A percentile compares a stretch with the other conserved stretches of the same genome.
phyloP scores from a whole-genome alignment of 202 grass and related monocot genomes.

The Carex sylvatica region DNA sequence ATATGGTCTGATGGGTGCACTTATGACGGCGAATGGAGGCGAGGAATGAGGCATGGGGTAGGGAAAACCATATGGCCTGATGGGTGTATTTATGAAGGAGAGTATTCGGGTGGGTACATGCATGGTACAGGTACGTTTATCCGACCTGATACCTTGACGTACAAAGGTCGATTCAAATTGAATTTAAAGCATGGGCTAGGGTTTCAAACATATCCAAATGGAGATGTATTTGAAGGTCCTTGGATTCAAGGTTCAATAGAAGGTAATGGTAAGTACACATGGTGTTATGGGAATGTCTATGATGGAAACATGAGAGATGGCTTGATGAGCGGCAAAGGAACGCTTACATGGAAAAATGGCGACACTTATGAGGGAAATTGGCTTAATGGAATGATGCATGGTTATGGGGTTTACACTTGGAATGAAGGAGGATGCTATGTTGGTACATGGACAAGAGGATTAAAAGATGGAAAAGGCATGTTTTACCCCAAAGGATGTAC shows the following conservation, averaged over 20 bases:
- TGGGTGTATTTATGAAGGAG: conserved; percentile 61
- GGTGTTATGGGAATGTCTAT: conserved; percentile 71
- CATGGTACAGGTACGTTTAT: conserved; percentile 75
- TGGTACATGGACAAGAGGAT: conserved; percentile 89
- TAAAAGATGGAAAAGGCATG: conserved; percentile 95
- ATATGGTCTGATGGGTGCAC: conserved; percentile 74
- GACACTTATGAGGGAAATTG: conserved; percentile 94
- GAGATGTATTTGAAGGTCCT: conserved; percentile 83
- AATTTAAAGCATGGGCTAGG: conserved; percentile 89
- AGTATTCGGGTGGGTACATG: conserved; percentile 85
- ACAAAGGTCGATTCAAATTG: conserved; percentile 88
- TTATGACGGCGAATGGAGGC: conserved; percentile 84
- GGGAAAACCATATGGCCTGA: conserved; percentile 69
- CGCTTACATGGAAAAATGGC: conserved; percentile 89
- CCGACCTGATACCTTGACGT: conserved; percentile 58
- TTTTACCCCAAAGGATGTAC: conserved; percentile 90
- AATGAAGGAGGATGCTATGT: conserved; percentile 77
- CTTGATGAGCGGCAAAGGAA: conserved; percentile 84
- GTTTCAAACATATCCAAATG: conserved; percentile 71
- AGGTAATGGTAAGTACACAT: conserved; percentile 86
- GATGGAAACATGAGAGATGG: conserved; percentile 87
- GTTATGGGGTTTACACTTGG: conserved; percentile 93
- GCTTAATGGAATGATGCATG: conserved; percentile 90
- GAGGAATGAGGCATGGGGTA: conserved; percentile 85
- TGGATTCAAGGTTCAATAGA: conserved; percentile 95